These are phyloP conservation scores for Clavariopsis aquatica DNA, from an alignment of 495 filamentous ascomycete species.

Conservation along the genomic window DNA sequence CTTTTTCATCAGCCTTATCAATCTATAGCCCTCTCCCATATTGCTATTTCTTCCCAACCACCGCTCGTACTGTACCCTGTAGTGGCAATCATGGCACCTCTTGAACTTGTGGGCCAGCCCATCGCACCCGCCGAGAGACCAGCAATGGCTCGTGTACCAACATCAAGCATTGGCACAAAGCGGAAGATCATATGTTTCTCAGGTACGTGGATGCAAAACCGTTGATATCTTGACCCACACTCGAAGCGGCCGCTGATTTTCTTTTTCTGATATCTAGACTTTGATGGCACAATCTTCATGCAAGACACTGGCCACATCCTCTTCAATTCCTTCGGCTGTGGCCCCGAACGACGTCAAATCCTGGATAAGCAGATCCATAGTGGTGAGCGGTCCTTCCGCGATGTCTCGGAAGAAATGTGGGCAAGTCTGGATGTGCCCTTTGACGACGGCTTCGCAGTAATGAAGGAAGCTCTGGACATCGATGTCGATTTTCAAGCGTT, in stretches of 20 bases:
- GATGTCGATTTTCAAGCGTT: conserved; percentile 68
- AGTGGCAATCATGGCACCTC: conserved; percentile 30
- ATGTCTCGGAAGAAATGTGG: conserved; percentile 80
- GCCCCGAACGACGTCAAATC: conserved; percentile 54
- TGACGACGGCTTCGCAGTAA: conserved; percentile 71
- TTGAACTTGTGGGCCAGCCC: conserved; percentile 29
- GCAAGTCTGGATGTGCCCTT: conserved; percentile 67
- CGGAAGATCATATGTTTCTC: conserved; percentile 59
- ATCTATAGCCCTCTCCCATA: background rate
- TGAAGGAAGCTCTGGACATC: conserved; percentile 64
- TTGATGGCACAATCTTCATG: conserved; percentile 78
- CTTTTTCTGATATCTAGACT: conserved; percentile 57
- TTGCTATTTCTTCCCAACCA: background rate
- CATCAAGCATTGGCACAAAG: conserved; percentile 40
- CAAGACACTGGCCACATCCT: conserved; percentile 77
- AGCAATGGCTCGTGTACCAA: conserved; percentile 10
- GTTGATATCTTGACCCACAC: conserved; percentile 2
- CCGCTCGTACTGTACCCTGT: background rate
- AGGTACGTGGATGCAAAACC: conserved; percentile 42
- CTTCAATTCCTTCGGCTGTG: conserved; percentile 69
- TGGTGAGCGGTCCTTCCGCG: conserved; percentile 68
- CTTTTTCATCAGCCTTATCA: background rate
- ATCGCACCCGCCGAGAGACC: conserved; percentile 9
- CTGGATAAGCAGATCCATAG: conserved; percentile 69
- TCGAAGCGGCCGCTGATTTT: background rate